Base-by-base conservation (phyloP, 768 basidiomycete genomes). In the Sistotremastrum suecicum region DNA sequence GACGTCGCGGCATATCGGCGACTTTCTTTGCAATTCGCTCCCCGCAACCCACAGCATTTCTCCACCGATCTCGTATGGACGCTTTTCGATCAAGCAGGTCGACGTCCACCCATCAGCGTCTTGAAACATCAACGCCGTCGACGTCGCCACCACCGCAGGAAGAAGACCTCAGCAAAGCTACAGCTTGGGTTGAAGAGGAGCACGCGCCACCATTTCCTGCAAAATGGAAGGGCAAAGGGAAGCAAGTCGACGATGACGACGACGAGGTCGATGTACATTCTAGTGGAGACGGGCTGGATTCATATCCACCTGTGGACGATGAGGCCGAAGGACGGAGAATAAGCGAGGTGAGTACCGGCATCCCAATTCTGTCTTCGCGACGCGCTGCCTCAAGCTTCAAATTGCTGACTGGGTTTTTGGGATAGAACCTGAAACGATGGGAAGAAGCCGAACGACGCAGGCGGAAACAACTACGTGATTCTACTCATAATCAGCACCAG, bases 371-470 rank as follows among this genome's bases (percentile, higher is more conserved):
- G 35, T 39, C 36, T 44, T 36, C 4, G 20, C 20, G 20, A 20
- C 20, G 20, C 20, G 20, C 20, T 20, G 20, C 20, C 20, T 20
- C 20, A 20, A 20, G 20, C 20, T 20, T 20, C 20, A 20, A 20
- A 20, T 20, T 20, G 20, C 20, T 20, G 20, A 20, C 20, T 20
- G 20, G 20, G 20, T 20, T 11, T 28, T 39, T 53, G 44, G 7
- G 34, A 44, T 59, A 89, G 86, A 89, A 76, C 48, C 67, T 90
- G 30, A 69, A 72, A 52, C 72, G 72, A 38, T 89, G 85, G 87
- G 86, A 89, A 53, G 64, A 76, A 40, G 76, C 76, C 37, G 86
- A 89, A 56, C 72, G 81, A 12, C 78, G 77, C 53, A 72, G 83
- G 48, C 74, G 86, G 64, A 87, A 79, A 61, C 70, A 73, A 34